Base-by-base conservation (phyloP, 176 grass and related monocot genomes). In the Hordeum marinum region DNA sequence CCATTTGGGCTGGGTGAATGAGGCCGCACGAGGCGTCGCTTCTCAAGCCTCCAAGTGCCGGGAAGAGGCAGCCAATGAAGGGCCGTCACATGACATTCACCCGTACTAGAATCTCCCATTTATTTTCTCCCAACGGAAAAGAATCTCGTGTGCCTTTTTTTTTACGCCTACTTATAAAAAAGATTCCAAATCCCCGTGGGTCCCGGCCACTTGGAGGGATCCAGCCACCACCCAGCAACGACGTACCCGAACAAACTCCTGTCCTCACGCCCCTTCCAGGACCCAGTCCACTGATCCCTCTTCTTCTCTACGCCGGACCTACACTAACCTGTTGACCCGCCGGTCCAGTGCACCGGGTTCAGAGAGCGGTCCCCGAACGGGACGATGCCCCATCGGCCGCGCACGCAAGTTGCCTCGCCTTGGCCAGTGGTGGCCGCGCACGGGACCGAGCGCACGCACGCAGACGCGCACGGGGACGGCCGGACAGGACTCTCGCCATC, bases 261-360 rank as follows among this genome's bases (percentile, higher is more conserved):
- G 0, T 0, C 1, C 1, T 18, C 63, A 18, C 11, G 2, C 6
- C 0, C 1, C 23, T 8, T 24, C 79, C 25, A 0, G 69, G 0
- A 0, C 77, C 15, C 62, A 37, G 62, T 18, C 29, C 87, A 36
- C 0, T 25, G 41, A 10, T 6, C 35, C 0, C 0, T 0, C 0
- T 6, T 11, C 39, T 2, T 10, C 40, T 41, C 11, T 42, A 21
- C 0, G 0, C 0, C 0, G 46, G 59, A 1, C 87, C 87, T 60
- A 36, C 59, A 0, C 0, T 68, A 60, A n/a, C 27, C 35, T 9
- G 0, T 6, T 0, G 0, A 0, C 9, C 3, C 13, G 3, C 0
- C 6, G 11, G 54, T 20, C 8, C 43, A 15, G 1, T 67, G 59
- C 34, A 1, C 88, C 31, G 5, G 0, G 84, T 23, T 13, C 18